Percentiles rank a stretch among this genome's conserved stretches.
Evolutionary conservation across 768 basidiomycete species (phyloP).

Genomic region (Calocybe indica): DNA sequence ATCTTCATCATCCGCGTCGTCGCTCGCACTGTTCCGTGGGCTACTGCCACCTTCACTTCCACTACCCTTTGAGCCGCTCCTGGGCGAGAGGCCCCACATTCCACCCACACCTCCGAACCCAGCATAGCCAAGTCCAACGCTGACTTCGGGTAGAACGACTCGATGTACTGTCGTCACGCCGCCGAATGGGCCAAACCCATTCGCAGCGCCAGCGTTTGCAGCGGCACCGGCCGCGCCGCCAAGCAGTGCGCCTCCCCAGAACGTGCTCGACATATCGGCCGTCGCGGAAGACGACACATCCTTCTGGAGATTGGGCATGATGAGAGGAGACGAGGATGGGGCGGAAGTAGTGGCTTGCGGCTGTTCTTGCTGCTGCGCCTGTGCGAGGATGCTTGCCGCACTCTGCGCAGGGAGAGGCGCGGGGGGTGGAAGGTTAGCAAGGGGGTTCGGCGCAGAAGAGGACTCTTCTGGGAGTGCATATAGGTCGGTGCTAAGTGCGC

Average conservation of each 20-base stretch:
- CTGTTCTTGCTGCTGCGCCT: conserved; percentile 7
- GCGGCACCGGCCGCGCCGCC: conserved; percentile 10
- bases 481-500: no score
- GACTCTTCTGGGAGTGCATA: no score
- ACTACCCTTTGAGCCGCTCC: no score
- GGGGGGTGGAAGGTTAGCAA: conserved; percentile 42
- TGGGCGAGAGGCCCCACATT: no score
- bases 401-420: conserved; percentile 38
- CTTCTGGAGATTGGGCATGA: conserved; percentile 72
- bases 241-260: conserved; percentile 74
- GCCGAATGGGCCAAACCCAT: neutral
- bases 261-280: conserved; percentile 33
- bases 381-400: conserved; percentile 28
- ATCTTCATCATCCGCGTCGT: no score
- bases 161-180: conserved; percentile 1
- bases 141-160: neutral
- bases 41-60: no score
- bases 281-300: conserved; percentile 64
- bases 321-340: conserved; percentile 21
- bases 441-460: no score
- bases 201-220: neutral
- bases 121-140: conserved; percentile 6
- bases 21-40: no score
- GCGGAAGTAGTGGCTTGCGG: conserved; percentile 9
- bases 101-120: no score